A percentile compares a stretch with the other conserved stretches of the same genome.
phyloP scores from a whole-genome alignment of 306 rosid species.

The Gastrolobium villosum region DNA sequence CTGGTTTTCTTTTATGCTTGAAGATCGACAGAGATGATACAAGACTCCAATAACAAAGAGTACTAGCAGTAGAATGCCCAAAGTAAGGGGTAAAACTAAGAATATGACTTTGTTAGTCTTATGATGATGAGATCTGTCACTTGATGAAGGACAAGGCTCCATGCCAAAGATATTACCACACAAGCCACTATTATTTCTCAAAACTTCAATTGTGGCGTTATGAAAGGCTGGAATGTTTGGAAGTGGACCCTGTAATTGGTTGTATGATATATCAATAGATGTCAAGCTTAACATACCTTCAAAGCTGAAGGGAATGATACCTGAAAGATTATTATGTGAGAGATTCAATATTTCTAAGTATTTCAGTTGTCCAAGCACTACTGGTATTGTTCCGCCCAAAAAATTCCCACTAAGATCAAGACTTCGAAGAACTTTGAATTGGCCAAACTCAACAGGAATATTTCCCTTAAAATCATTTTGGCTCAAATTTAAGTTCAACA shows the following conservation, averaged over 20 bases:
- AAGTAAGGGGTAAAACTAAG: neutral
- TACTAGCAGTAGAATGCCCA: slow-evolving; percentile 26
- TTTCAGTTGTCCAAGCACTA: slow-evolving; percentile 33
- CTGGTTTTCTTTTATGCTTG: neutral
- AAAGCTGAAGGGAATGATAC: slow-evolving; percentile 47
- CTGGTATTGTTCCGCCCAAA: slow-evolving; percentile 41
- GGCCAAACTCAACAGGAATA: slow-evolving; percentile 33
- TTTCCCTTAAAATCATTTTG: slow-evolving; percentile 15
- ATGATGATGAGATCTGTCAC: neutral
- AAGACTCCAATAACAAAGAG: neutral
- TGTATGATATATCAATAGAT: slow-evolving; percentile 48
- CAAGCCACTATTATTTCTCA: slow-evolving; percentile 38
- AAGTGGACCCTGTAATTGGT: slow-evolving; percentile 40
- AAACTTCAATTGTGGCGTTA: neutral
- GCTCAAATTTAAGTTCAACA: slow-evolving; percentile 25
- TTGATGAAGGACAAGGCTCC: slow-evolving; percentile 13
- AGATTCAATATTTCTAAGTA: slow-evolving; percentile 49
- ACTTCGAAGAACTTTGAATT: slow-evolving; percentile 24
- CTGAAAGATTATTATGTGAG: slow-evolving; percentile 57
- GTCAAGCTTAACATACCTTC: slow-evolving; percentile 46
- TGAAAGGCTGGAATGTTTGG: slow-evolving; percentile 31
- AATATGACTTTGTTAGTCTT: slow-evolving; percentile 4
- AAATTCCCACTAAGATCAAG: slow-evolving; percentile 56
- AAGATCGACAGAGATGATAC: neutral
- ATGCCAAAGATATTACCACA: slow-evolving; percentile 38